A percentile compares a stretch with the other conserved stretches of the same genome.
These are phyloP conservation scores for Cordyceps cateniannulata DNA, from an alignment of 2,329 filamentous ascomycete species.

Conservation along the genomic window DNA sequence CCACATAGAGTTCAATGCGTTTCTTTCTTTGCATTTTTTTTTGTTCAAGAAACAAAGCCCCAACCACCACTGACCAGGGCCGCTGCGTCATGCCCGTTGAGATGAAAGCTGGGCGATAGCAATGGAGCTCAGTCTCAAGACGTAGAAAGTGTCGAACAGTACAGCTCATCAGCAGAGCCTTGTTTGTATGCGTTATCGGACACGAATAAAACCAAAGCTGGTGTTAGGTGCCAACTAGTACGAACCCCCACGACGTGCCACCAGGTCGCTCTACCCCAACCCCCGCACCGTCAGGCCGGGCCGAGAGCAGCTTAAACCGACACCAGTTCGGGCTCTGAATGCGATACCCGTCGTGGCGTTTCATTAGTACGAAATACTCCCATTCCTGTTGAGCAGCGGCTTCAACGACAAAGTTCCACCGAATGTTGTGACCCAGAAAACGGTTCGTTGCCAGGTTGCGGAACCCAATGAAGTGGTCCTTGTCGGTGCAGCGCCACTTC, in stretches of 20 bases:
- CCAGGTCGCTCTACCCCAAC: conserved; percentile 52
- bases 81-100: too few relatives aligned
- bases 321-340: background rate
- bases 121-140: too few relatives aligned
- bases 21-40: too few relatives aligned
- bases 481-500: conserved; percentile 1
- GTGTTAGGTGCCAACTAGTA: background rate
- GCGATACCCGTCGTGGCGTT: background rate
- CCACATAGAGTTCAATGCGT: too few relatives aligned
- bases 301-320: background rate
- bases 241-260: background rate
- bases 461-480: background rate
- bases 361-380: background rate
- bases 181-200: too few relatives aligned
- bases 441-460: background rate
- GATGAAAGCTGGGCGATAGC: too few relatives aligned
- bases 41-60: too few relatives aligned
- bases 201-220: too few relatives aligned
- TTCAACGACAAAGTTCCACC: background rate
- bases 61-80: too few relatives aligned
- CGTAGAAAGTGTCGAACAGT: too few relatives aligned
- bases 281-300: conserved; percentile 55
- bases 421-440: background rate
- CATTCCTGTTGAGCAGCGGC: background rate
- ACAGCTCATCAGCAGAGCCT: too few relatives aligned